phyloP scores from a whole-genome alignment of 2,329 filamentous ascomycete genomes.

The Shiraia bambusicola region DNA sequence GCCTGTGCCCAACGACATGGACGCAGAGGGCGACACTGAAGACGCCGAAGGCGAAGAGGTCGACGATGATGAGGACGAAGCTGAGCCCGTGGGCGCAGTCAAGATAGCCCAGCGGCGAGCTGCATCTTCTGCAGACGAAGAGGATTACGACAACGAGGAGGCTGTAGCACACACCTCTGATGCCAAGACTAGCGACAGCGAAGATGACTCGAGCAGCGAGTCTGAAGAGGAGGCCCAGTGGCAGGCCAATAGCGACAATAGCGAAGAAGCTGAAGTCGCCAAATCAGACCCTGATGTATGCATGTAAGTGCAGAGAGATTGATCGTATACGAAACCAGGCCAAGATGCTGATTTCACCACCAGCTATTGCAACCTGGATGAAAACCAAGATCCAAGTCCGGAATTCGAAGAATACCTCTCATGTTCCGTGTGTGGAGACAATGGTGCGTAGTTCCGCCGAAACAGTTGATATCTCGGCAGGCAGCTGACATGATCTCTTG shows the following conservation, averaged over 20 bases:
- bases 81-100: conserved; percentile 46
- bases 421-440: conserved; percentile 77
- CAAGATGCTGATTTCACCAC: conserved; percentile 15
- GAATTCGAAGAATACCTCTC: conserved; percentile 78
- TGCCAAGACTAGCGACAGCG: conserved; percentile 42
- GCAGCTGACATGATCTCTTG: conserved; percentile 49
- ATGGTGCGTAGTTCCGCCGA: conserved; percentile 62
- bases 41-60: conserved; percentile 47
- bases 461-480: conserved; percentile 39
- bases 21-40: conserved; percentile 37
- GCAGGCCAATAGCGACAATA: conserved; percentile 56
- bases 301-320: conserved; percentile 56
- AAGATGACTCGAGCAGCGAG: conserved; percentile 45
- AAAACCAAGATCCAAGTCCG: conserved; percentile 78
- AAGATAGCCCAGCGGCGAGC: conserved; percentile 41
- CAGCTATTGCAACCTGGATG: conserved; percentile 80
- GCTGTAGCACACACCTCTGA: conserved; percentile 43
- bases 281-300: conserved; percentile 59
- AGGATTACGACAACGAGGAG: conserved; percentile 43
- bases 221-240: conserved; percentile 61
- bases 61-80: conserved; percentile 57
- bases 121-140: conserved; percentile 44
- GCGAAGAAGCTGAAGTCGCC: conserved; percentile 59
- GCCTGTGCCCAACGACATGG: conserved; percentile 16
- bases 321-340: conserved; percentile 8